phyloP scores from a whole-genome alignment of 805 yeast genomes.

The Tetrapisispora taiwanensis region DNA sequence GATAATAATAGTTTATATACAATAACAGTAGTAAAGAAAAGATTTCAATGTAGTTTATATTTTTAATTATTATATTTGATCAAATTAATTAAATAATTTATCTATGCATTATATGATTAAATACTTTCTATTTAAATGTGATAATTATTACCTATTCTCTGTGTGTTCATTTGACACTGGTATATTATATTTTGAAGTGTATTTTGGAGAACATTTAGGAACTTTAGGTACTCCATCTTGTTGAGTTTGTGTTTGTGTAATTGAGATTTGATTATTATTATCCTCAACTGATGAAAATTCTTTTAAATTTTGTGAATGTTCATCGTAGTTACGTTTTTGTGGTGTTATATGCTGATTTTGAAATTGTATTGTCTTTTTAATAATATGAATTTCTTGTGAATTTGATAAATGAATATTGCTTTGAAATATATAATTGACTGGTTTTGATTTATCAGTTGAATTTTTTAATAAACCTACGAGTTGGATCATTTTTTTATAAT shows the following conservation, averaged over 20 bases:
- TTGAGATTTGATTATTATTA: background rate
- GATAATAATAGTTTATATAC: too few species aligned
- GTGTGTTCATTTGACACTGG: background rate
- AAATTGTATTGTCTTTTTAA: background rate
- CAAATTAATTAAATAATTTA: background rate
- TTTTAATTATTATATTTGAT: background rate
- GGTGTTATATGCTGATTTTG: background rate
- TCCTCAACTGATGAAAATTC: background rate
- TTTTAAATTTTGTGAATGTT: background rate
- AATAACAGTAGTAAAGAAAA: too few species aligned
- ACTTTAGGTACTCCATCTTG: background rate
- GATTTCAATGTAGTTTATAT: too few species aligned
- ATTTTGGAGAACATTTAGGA: conserved; percentile 1
- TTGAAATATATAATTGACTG: conserved; percentile 15
- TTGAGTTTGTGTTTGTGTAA: background rate
- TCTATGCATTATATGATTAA: background rate
- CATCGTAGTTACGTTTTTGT: conserved; percentile 1
- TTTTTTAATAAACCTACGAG: conserved; percentile 35
- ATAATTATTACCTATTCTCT: background rate
- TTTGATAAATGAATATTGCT: background rate
- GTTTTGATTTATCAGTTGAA: conserved; percentile 20
- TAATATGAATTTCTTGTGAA: background rate
- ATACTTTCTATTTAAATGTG: background rate
- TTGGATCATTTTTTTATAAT: conserved; percentile 40
- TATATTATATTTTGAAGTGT: background rate